Evolutionary conservation across 495 filamentous ascomycete species (phyloP).

Genomic region (Talaromyces nanjingensis): DNA sequence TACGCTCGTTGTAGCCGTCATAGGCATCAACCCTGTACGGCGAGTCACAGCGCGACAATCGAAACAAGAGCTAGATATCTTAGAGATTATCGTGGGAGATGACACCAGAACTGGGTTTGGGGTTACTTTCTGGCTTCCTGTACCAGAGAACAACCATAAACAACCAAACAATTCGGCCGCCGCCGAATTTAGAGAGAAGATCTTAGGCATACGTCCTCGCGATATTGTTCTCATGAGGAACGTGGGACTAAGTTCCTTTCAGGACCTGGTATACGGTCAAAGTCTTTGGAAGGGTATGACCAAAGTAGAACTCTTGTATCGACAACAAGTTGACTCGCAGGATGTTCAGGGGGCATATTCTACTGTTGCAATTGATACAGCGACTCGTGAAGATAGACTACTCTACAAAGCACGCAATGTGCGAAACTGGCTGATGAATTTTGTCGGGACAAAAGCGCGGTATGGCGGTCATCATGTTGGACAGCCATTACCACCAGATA

Average conservation of each 20-base stretch:
- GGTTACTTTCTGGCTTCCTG: slow-evolving; percentile 74
- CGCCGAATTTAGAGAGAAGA: slow-evolving; percentile 29
- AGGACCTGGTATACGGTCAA: slow-evolving; percentile 69
- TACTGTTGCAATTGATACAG: slow-evolving; percentile 15
- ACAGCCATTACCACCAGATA: slow-evolving; percentile 41
- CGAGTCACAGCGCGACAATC: slow-evolving; percentile 45
- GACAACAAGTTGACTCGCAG: slow-evolving; percentile 31
- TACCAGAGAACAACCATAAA: slow-evolving; percentile 10
- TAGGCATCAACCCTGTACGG: slow-evolving; percentile 62
- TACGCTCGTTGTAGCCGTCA: slow-evolving; percentile 71
- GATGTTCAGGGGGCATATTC: slow-evolving; percentile 34
- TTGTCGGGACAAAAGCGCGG: slow-evolving; percentile 50
- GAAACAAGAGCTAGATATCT: slow-evolving; percentile 48
- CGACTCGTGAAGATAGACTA: slow-evolving; percentile 38
- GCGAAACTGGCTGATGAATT: slow-evolving; percentile 65
- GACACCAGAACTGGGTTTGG: slow-evolving; percentile 77
- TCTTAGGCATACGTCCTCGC: slow-evolving; percentile 50
- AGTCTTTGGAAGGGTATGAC: slow-evolving; percentile 65
- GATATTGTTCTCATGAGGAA: slow-evolving; percentile 73
- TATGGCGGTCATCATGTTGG: slow-evolving; percentile 23
- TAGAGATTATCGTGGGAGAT: slow-evolving; percentile 79
- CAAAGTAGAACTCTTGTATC: slow-evolving; percentile 60
- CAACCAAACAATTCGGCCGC: slow-evolving; percentile 17
- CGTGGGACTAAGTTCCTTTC: slow-evolving; percentile 68
- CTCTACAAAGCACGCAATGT: slow-evolving; percentile 60